Evolutionary conservation across 345 rosid genomes (phyloP).

Genomic region (Microthlaspi erraticum): DNA sequence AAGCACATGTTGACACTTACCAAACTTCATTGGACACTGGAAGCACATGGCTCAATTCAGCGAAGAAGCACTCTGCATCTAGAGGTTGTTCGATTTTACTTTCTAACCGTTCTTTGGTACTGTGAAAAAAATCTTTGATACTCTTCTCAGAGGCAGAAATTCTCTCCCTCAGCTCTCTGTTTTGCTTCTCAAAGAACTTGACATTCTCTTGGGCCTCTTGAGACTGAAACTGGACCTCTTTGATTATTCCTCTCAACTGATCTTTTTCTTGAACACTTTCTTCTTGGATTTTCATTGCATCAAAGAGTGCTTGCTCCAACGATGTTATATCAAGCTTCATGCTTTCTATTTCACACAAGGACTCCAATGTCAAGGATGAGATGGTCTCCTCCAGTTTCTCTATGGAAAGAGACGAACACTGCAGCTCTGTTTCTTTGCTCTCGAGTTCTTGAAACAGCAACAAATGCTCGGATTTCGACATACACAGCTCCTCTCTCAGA

Average conservation of each 20-base stretch:
- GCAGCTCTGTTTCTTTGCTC: conserved; percentile 66
- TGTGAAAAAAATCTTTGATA: conserved; percentile 45
- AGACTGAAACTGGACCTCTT: conserved; percentile 56
- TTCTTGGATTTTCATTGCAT: conserved; percentile 62
- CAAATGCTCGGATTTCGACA: conserved; percentile 54
- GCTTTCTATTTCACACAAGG: conserved; percentile 85
- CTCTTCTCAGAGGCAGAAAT: conserved; percentile 48
- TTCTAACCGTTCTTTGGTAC: conserved; percentile 53
- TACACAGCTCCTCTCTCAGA: conserved; percentile 60
- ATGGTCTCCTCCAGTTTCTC: conserved; percentile 81
- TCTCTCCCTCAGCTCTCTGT: conserved; percentile 56
- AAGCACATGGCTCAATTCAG: conserved; percentile 48
- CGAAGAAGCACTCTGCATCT: conserved; percentile 29
- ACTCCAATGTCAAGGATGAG: conserved; percentile 62
- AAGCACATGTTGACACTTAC: conserved; percentile 52
- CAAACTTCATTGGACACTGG: conserved; percentile 49
- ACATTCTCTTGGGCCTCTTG: conserved; percentile 50
- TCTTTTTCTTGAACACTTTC: conserved; percentile 61
- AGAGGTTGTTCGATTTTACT: conserved; percentile 39
- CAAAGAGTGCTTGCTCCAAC: conserved; percentile 61
- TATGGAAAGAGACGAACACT: conserved; percentile 51
- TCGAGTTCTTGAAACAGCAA: conserved; percentile 61
- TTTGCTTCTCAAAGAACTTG: conserved; percentile 54
- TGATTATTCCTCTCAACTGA: conserved; percentile 47
- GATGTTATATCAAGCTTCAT: conserved; percentile 74